Evolutionary conservation across 106 monocot genomes (phyloP).

Genomic region (Dendrobium huoshanense): DNA sequence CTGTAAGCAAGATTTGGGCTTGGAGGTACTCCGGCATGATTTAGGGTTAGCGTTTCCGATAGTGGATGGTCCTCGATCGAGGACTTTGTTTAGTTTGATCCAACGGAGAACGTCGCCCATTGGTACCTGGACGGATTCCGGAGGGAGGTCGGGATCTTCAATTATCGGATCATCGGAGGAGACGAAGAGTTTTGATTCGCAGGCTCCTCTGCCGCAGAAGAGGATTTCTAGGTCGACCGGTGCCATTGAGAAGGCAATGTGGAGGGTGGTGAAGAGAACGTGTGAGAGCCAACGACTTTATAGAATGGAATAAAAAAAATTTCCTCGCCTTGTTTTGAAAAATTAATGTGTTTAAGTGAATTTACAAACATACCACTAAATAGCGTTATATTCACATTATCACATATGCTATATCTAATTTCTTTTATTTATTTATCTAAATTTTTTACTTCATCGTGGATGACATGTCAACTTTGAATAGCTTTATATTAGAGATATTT

Average conservation of each 20-base stretch:
- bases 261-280: too few relatives aligned
- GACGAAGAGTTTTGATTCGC: conserved; percentile 4
- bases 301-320: too few relatives aligned
- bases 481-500: too few relatives aligned
- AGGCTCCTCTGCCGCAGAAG: conserved; percentile 9
- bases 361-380: too few relatives aligned
- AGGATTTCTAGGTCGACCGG: conserved; percentile 13
- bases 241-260: conserved; percentile 5
- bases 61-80: conserved; percentile 58
- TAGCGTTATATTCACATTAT: too few relatives aligned
- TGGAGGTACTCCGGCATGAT: conserved; percentile 39
- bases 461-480: too few relatives aligned
- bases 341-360: too few relatives aligned
- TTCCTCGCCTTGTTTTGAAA: too few relatives aligned
- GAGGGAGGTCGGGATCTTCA: conserved; percentile 21
- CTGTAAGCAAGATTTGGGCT: background rate
- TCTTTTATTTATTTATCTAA: too few relatives aligned
- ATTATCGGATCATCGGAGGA: background rate
- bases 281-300: too few relatives aligned
- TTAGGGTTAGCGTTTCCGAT: conserved; percentile 62
- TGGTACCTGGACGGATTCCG: conserved; percentile 18
- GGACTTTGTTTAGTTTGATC: background rate
- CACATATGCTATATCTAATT: too few relatives aligned
- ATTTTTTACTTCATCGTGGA: too few relatives aligned
- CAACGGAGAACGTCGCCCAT: conserved; percentile 12